phyloP scores from a whole-genome alignment of 495 filamentous ascomycete species.

The Choiromyces venosus region DNA sequence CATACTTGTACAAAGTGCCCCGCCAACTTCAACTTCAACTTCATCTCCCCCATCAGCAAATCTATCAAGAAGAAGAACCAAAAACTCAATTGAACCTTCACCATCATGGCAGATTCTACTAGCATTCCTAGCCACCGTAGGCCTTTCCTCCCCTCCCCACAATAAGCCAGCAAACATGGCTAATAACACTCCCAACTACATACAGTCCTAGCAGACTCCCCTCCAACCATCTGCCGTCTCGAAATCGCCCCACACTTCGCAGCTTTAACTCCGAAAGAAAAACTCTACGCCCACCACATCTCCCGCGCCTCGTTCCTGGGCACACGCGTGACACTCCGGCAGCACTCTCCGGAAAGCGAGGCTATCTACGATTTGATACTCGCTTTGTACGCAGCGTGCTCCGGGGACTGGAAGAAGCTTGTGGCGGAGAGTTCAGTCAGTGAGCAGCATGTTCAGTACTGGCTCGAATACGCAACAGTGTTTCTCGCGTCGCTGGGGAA shows the following conservation, averaged over 20 bases:
- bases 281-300: slow-evolving; percentile 88
- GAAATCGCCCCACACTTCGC: slow-evolving; percentile 88
- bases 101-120: slow-evolving; percentile 17
- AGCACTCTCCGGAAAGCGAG: slow-evolving; percentile 86
- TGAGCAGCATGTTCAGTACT: slow-evolving; percentile 62
- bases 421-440: slow-evolving; percentile 63
- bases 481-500: slow-evolving; percentile 91
- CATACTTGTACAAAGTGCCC: neutral
- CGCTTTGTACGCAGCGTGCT: slow-evolving; percentile 62
- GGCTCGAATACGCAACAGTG: slow-evolving; percentile 80
- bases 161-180: neutral
- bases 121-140: slow-evolving; percentile 26
- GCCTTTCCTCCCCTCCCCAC: neutral
- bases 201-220: slow-evolving; percentile 67
- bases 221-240: slow-evolving; percentile 76
- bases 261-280: slow-evolving; percentile 67
- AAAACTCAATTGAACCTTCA: neutral
- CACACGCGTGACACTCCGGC: slow-evolving; percentile 76
- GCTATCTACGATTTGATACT: slow-evolving; percentile 88
- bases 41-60: neutral
- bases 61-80: neutral
- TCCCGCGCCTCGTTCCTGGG: slow-evolving; percentile 76
- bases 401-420: slow-evolving; percentile 73
- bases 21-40: neutral
- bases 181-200: slow-evolving; percentile 6